These are phyloP conservation scores for Phytophthora ohioensis DNA, from an alignment of 352 stramenopile species.

Conservation along the genomic window DNA sequence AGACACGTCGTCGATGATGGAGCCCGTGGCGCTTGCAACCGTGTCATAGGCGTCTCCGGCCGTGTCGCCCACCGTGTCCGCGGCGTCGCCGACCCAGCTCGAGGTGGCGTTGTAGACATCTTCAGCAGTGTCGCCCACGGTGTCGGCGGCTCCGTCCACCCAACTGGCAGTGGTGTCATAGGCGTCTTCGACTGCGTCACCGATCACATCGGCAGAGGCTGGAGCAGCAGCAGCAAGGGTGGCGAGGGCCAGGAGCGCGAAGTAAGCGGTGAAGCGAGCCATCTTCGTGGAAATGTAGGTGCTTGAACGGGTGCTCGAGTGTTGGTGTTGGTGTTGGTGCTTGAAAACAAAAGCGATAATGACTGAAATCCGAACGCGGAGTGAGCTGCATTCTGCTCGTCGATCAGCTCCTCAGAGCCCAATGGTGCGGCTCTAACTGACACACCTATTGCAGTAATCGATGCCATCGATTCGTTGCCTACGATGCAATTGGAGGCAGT, in stretches of 20 bases:
- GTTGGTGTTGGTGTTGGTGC: not conserved
- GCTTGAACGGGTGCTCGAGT: not conserved
- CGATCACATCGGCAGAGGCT: slow-evolving; percentile 28
- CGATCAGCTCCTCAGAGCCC: not conserved
- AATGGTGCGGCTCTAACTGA: not conserved
- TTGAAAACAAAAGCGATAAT: slow-evolving; percentile 29
- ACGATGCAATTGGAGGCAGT: not conserved
- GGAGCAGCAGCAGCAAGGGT: not conserved
- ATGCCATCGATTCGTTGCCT: not conserved
- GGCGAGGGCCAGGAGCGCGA: slow-evolving; percentile 17
- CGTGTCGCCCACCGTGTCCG: slow-evolving; percentile 12
- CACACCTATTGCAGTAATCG: slow-evolving; percentile 8
- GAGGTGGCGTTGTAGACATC: slow-evolving; percentile 26
- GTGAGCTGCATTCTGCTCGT: not conserved
- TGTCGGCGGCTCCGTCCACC: slow-evolving; percentile 29
- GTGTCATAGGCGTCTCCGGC: slow-evolving; percentile 24
- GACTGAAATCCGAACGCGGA: slow-evolving; percentile 3
- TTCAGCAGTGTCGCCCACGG: slow-evolving; percentile 16
- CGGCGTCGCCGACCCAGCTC: slow-evolving; percentile 25
- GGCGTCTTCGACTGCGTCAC: slow-evolving; percentile 32
- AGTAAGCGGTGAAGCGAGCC: slow-evolving; percentile 16
- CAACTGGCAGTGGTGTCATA: slow-evolving; percentile 32
- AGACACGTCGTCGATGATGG: slow-evolving; percentile 33
- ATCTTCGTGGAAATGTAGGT: slow-evolving; percentile 15
- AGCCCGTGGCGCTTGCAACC: slow-evolving; percentile 31